Conservation (phyloP, 768 basidiomycete genomes). For the Dacryopinax primogenitus region DNA sequence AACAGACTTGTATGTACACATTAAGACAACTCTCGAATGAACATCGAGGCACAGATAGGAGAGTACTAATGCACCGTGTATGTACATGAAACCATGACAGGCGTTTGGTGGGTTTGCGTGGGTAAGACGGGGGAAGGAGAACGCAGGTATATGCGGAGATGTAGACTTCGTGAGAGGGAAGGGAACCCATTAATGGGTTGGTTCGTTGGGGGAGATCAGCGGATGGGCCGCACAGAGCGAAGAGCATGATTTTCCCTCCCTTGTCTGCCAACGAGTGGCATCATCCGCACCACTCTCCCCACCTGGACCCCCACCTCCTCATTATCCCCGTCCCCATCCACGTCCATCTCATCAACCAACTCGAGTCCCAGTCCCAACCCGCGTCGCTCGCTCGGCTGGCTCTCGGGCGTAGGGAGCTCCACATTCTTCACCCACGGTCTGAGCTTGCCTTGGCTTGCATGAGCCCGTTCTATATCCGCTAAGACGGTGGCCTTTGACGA, state of each 20-base stretch:
- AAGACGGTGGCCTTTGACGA: not conserved
- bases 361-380: not conserved
- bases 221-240: not conserved
- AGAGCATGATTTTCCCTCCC: not conserved
- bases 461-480: not conserved
- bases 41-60: no score
- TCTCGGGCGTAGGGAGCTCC: not conserved
- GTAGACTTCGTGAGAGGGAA: no score
- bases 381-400: not conserved
- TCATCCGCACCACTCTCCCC: not conserved
- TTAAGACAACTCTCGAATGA: no score
- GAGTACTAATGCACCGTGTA: no score
- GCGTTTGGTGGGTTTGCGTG: no score
- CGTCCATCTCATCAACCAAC: not conserved
- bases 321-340: not conserved
- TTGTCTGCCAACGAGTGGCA: slow-evolving; percentile 1
- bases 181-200: not conserved
- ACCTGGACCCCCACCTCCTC: not conserved
- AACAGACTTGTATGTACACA: no score
- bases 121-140: no score
- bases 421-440: not conserved
- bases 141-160: no score
- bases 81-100: no score
- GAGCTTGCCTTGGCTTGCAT: not conserved
- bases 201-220: not conserved